Evolutionary conservation across 208 protist genomes (phyloP).

Genomic region (Crithidia brevicula): DNA sequence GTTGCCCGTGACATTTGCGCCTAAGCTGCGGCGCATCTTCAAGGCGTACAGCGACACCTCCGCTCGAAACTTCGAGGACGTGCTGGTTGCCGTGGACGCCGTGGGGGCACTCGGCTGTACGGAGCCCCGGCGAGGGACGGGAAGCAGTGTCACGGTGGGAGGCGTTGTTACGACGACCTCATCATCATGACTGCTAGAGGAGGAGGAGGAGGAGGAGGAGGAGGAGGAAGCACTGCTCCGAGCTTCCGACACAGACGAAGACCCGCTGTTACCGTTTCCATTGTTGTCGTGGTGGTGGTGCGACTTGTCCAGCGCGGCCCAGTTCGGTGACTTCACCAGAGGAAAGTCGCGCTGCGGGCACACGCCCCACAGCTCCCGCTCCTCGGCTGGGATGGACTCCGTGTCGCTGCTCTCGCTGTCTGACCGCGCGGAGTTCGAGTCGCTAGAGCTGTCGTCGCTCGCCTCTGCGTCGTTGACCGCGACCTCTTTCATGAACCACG

Average conservation of each 20-base stretch:
- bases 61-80: neutral
- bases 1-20: neutral
- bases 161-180: neutral
- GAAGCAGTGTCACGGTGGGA: neutral
- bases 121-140: no score
- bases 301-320: neutral
- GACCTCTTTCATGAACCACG: neutral
- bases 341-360: constrained; percentile 13
- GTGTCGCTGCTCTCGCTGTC: neutral
- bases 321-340: constrained; percentile 4
- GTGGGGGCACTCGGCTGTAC: no score
- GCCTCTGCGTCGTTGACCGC: neutral
- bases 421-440: neutral
- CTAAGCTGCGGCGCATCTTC: neutral
- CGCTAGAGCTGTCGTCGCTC: neutral
- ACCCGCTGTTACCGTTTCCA: neutral
- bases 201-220: no score
- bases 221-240: no score
- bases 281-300: neutral
- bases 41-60: constrained; percentile 6
- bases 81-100: neutral
- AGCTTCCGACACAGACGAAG: neutral
- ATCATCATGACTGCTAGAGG: neutral
- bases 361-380: constrained; percentile 13
- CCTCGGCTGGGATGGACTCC: neutral